These are phyloP conservation scores for Cyberlindnera sargentensis DNA, from an alignment of 805 yeast species.

Conservation along the genomic window DNA sequence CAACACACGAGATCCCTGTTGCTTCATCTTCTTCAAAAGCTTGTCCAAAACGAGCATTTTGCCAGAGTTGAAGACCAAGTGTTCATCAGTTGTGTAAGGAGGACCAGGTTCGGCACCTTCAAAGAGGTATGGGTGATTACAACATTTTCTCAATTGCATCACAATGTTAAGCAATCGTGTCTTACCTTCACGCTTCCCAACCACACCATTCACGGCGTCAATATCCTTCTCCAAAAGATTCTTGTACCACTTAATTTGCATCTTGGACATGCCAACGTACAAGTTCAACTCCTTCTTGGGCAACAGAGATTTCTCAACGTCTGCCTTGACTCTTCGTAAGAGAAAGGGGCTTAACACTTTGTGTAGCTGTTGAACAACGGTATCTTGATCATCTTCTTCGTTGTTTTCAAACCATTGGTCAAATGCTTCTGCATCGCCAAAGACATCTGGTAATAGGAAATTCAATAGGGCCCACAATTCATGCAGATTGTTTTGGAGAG, in stretches of 20 bases:
- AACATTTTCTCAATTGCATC: conserved; percentile 94
- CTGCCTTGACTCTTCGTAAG: conserved; percentile 83
- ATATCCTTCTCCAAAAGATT: conserved; percentile 85
- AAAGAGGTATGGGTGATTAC: conserved; percentile 93
- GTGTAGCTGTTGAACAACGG: conserved; percentile 82
- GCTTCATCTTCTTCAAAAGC: conserved; percentile 60
- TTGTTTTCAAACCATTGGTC: conserved; percentile 84
- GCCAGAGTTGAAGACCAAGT: conserved; percentile 82
- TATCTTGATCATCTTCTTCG: conserved; percentile 60
- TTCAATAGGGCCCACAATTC: conserved; percentile 94
- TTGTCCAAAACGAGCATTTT: conserved; percentile 87
- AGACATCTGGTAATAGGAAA: conserved; percentile 88
- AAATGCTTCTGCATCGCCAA: conserved; percentile 83
- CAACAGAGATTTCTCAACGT: conserved; percentile 82
- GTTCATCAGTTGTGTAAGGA: conserved; percentile 94
- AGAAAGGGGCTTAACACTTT: conserved; percentile 83
- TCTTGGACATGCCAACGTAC: conserved; percentile 90
- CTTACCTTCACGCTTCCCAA: conserved; percentile 90
- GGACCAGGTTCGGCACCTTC: conserved; percentile 99
- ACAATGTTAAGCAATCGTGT: conserved; percentile 88
- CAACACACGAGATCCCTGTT: conserved; percentile 80
- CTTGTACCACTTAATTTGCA: conserved; percentile 92
- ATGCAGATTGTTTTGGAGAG: conserved; percentile 88
- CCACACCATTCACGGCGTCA: conserved; percentile 93
- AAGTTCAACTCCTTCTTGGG: conserved; percentile 89